phyloP scores from a whole-genome alignment of 2,329 filamentous ascomycete species.

The Coniochaeta pulveracea region DNA sequence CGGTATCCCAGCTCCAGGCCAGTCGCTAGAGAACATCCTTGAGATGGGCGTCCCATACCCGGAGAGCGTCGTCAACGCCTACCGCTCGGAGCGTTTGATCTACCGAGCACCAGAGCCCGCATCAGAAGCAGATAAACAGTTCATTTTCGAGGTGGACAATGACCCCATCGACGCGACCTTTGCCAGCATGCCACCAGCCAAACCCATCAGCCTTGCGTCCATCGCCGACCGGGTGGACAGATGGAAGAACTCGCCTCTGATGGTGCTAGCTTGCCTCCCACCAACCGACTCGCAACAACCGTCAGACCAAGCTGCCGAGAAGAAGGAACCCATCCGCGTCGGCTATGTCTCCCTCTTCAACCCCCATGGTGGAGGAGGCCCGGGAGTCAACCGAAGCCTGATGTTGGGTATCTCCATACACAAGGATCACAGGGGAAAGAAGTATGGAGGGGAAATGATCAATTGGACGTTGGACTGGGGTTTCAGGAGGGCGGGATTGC shows the following conservation, averaged over 20 bases:
- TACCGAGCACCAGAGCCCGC: slow-evolving; percentile 15
- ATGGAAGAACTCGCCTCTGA: slow-evolving; percentile 7
- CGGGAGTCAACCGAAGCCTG: slow-evolving; percentile 26
- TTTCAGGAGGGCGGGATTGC: slow-evolving; percentile 22
- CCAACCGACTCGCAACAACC: slow-evolving; percentile 1
- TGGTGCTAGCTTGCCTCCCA: slow-evolving; percentile 13
- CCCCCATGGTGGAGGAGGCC: not conserved
- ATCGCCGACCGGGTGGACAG: slow-evolving; percentile 8
- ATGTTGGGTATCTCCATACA: slow-evolving; percentile 22
- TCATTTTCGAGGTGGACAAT: slow-evolving; percentile 9
- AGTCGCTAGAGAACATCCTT: too few species aligned
- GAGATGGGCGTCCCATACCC: slow-evolving; percentile 1
- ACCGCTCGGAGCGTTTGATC: slow-evolving; percentile 13
- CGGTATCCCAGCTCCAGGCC: too few species aligned
- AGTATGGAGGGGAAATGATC: slow-evolving; percentile 25
- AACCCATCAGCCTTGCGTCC: slow-evolving; percentile 7
- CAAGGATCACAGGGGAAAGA: slow-evolving; percentile 16
- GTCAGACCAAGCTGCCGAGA: not conserved
- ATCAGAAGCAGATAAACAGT: slow-evolving; percentile 11
- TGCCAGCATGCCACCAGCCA: slow-evolving; percentile 1
- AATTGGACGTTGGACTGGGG: slow-evolving; percentile 24
- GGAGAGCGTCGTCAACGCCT: slow-evolving; percentile 8
- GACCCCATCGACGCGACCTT: slow-evolving; percentile 11
- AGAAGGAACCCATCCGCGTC: slow-evolving; percentile 9
- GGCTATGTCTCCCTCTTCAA: slow-evolving; percentile 7